Evolutionary conservation across 2,329 filamentous ascomycete genomes (phyloP).

Genomic region (Neopestalotiopsis clavispora): DNA sequence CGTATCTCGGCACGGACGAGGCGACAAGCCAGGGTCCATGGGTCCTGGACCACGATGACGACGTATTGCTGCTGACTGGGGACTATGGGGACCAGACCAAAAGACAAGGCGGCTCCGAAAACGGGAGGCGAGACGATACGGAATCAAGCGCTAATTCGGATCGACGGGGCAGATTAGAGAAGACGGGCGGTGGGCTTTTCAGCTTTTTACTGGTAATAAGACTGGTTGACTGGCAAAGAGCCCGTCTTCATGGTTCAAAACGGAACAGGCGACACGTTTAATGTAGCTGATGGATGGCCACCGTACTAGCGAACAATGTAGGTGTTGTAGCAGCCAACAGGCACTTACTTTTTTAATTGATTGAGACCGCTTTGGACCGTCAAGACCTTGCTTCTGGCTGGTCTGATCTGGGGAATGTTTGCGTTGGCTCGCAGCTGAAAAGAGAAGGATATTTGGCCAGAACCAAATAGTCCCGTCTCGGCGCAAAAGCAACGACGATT

Average conservation of each 20-base stretch:
- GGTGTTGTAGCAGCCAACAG: no score
- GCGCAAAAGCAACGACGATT: background rate
- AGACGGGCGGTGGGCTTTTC: background rate
- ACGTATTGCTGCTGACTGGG: slow-evolving; percentile 6
- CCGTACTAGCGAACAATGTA: no score
- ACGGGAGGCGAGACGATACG: slow-evolving; percentile 27
- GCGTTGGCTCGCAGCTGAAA: background rate
- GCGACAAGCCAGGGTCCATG: slow-evolving; percentile 9
- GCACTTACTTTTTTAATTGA: background rate
- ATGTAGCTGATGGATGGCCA: no score
- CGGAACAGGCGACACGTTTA: no score
- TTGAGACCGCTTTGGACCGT: background rate
- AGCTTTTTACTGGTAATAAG: background rate
- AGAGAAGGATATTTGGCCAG: background rate
- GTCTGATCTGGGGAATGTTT: background rate
- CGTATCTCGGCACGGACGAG: slow-evolving; percentile 11
- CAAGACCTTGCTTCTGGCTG: background rate
- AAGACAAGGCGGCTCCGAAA: slow-evolving; percentile 37
- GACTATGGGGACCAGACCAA: background rate
- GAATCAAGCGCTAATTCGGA: slow-evolving; percentile 6
- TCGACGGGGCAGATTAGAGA: slow-evolving; percentile 13
- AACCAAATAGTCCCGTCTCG: background rate
- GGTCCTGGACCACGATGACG: slow-evolving; percentile 10
- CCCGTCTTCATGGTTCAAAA: background rate
- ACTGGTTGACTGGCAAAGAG: background rate